Percentiles rank a stretch among this genome's conserved stretches.
Conservation (phyloP, 352 stramenopile genomes). For the Phytophthora syringae region DNA sequence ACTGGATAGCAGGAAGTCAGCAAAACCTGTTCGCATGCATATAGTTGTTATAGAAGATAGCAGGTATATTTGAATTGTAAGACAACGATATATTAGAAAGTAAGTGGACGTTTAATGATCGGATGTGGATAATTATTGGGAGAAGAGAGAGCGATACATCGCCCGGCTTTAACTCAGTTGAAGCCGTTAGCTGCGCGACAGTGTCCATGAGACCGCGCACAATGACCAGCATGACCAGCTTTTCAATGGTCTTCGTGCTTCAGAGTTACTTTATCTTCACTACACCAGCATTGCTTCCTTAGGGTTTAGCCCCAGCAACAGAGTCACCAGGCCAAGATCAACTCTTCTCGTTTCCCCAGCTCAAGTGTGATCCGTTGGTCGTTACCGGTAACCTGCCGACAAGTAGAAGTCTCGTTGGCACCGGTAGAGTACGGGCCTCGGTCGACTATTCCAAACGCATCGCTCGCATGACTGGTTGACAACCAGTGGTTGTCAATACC, state of each 20-base stretch:
- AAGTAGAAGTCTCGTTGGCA: neutral
- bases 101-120: too few species aligned
- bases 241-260: neutral
- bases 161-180: conserved; percentile 14
- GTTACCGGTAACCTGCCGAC: too few species aligned
- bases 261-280: neutral
- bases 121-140: neutral
- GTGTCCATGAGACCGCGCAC: conserved; percentile 17
- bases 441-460: conserved; percentile 26
- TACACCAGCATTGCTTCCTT: neutral
- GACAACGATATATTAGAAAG: neutral
- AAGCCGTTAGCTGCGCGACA: conserved; percentile 25
- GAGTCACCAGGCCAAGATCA: neutral
- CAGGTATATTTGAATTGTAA: neutral
- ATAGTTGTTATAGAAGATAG: neutral
- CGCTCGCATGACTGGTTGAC: too few species aligned
- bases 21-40: conserved; percentile 1
- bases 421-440: conserved; percentile 13
- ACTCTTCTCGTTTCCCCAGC: neutral
- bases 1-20: conserved; percentile 18
- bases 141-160: neutral
- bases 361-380: too few species aligned
- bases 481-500: too few species aligned
- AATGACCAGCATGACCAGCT: conserved; percentile 1
- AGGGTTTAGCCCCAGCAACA: too few species aligned